Percentiles rank a stretch among this genome's conserved stretches.
Conservation (phyloP, 148 eudicot species). For the Nepenthes gracilis region DNA sequence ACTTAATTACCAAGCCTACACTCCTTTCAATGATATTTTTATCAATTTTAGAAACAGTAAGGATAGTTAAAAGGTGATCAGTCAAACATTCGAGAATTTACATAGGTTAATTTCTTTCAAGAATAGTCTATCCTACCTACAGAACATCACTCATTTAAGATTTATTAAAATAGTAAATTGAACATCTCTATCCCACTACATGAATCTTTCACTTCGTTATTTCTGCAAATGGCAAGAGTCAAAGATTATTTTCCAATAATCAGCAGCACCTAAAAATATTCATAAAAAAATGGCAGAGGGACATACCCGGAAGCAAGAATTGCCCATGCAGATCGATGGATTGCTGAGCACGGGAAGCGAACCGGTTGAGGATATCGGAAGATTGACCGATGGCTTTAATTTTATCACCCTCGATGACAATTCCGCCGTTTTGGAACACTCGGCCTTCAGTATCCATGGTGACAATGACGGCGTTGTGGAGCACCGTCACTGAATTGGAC, state of each 20-base stretch:
- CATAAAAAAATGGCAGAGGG: neutral
- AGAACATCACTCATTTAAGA: no score
- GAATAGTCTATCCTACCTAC: no score
- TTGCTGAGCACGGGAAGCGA: conserved; percentile 18
- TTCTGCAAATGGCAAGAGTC: neutral
- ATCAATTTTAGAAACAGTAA: no score
- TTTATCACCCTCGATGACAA: conserved; percentile 37
- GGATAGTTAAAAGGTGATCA: no score
- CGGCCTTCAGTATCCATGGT: conserved; percentile 60
- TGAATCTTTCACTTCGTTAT: neutral
- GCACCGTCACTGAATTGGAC: conserved; percentile 2
- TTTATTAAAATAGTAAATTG: no score
- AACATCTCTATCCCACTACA: no score
- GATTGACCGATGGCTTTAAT: conserved; percentile 62
- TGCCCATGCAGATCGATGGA: conserved; percentile 43
- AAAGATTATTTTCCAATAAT: neutral
- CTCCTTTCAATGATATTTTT: no score
- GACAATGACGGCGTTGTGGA: conserved; percentile 53
- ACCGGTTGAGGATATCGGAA: conserved; percentile 28
- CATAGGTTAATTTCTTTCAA: no score
- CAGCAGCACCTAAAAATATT: neutral
- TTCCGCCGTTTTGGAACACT: conserved; percentile 52
- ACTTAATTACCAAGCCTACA: no score
- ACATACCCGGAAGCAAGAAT: conserved; percentile 51
- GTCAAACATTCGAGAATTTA: no score